phyloP scores from a whole-genome alignment of 257 asterid genomes.

The Primulina huaijiensis region DNA sequence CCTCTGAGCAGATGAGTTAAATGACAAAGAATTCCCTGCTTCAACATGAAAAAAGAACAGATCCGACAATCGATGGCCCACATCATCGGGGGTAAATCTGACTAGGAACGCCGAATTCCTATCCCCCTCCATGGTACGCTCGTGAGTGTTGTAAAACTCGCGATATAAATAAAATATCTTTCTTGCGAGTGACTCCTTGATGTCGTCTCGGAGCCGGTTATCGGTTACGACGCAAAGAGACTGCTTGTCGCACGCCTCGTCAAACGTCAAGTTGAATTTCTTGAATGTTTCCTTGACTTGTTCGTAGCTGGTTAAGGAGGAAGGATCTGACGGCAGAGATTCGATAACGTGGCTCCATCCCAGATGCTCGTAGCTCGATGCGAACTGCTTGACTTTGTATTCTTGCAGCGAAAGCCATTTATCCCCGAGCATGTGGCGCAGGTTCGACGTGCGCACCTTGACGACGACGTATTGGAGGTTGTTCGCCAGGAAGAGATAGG shows the following conservation, averaged over 20 bases:
- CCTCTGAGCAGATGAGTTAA: constrained; percentile 30
- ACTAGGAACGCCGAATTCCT: constrained; percentile 41
- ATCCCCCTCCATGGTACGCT: constrained; percentile 28
- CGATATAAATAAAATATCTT: constrained; percentile 48
- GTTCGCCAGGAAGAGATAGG: constrained; percentile 78
- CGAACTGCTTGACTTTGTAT: constrained; percentile 47
- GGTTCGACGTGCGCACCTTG: constrained; percentile 58
- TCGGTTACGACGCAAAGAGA: constrained; percentile 53
- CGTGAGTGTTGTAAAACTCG: constrained; percentile 48
- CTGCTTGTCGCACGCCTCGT: constrained; percentile 62
- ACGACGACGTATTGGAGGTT: constrained; percentile 60
- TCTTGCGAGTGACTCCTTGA: constrained; percentile 48
- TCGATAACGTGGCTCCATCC: constrained; percentile 79
- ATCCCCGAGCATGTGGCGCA: constrained; percentile 64
- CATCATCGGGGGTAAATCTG: constrained; percentile 70
- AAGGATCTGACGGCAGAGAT: constrained; percentile 47
- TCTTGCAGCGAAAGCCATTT: constrained; percentile 71
- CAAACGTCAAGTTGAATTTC: constrained; percentile 58
- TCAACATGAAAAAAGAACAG: constrained; percentile 44
- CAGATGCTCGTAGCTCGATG: constrained; percentile 48
- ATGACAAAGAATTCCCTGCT: constrained; percentile 40
- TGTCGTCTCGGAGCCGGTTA: constrained; percentile 52
- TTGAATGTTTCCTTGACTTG: constrained; percentile 50
- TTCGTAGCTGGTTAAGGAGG: constrained; percentile 31
- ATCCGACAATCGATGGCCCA: constrained; percentile 56